These are phyloP conservation scores for Suillus subaureus DNA, from an alignment of 768 basidiomycete genomes.

Conservation along the genomic window DNA sequence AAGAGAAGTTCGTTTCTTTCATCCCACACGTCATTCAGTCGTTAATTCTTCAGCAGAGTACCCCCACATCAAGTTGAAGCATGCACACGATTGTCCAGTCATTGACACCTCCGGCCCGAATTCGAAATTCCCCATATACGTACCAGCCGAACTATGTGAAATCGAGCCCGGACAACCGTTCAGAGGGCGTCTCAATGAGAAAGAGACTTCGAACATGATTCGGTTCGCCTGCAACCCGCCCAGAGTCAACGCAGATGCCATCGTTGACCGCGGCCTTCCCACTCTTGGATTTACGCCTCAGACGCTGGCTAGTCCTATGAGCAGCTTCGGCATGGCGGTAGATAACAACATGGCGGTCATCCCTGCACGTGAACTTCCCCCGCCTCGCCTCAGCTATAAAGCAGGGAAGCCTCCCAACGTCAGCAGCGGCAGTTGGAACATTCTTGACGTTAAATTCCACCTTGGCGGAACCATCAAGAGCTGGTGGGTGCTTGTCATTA, in stretches of 20 bases:
- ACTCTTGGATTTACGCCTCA: slow-evolving; percentile 52
- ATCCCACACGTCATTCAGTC: slow-evolving; percentile 8
- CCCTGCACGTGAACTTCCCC: slow-evolving; percentile 63
- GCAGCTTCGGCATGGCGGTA: slow-evolving; percentile 63
- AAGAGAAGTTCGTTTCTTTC: slow-evolving; percentile 49
- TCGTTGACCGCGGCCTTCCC: slow-evolving; percentile 59
- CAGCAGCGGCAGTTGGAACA: slow-evolving; percentile 75
- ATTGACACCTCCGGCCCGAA: slow-evolving; percentile 51
- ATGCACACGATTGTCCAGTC: slow-evolving; percentile 52
- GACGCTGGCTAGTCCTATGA: slow-evolving; percentile 37
- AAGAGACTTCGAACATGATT: slow-evolving; percentile 73
- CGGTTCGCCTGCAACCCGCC: slow-evolving; percentile 67
- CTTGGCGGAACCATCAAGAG: slow-evolving; percentile 48
- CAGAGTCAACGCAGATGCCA: slow-evolving; percentile 54
- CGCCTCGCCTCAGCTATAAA: slow-evolving; percentile 61
- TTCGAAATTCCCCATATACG: slow-evolving; percentile 34
- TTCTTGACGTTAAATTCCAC: slow-evolving; percentile 71
- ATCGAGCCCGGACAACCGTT: slow-evolving; percentile 62
- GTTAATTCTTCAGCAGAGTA: slow-evolving; percentile 50
- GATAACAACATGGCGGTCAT: slow-evolving; percentile 59
- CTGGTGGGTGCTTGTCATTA: slow-evolving; percentile 72
- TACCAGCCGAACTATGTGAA: slow-evolving; percentile 74
- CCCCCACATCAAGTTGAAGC: slow-evolving; percentile 45
- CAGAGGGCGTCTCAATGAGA: slow-evolving; percentile 60
- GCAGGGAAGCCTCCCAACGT: slow-evolving; percentile 44